A percentile compares a stretch with the other conserved stretches of the same genome.
These are phyloP conservation scores for Gymnopilus dilepis DNA, from an alignment of 768 basidiomycete genomes.

Conservation along the genomic window DNA sequence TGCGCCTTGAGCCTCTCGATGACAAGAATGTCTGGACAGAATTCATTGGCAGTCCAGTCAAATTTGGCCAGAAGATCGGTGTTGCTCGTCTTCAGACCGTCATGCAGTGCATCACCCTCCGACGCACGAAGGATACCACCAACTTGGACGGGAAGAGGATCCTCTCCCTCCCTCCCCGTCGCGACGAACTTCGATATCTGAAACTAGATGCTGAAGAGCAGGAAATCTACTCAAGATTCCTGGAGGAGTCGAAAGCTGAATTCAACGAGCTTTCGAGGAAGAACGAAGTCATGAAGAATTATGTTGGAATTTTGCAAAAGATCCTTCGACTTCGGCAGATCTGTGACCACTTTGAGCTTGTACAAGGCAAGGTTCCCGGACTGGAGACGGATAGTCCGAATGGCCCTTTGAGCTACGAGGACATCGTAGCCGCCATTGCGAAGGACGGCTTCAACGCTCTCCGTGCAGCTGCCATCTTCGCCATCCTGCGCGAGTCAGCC, in stretches of 20 bases:
- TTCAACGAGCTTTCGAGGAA: constrained; percentile 86
- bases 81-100: constrained; percentile 94
- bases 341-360: constrained; percentile 93
- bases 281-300: constrained; percentile 97
- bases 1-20: constrained; percentile 89
- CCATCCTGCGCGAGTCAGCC: constrained; percentile 84
- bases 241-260: constrained; percentile 88
- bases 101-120: constrained; percentile 96
- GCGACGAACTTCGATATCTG: constrained; percentile 85
- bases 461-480: constrained; percentile 83
- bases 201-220: constrained; percentile 85
- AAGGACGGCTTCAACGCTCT: constrained; percentile 77
- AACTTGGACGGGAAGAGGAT: constrained; percentile 83
- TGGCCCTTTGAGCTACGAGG: constrained; percentile 69
- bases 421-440: constrained; percentile 75
- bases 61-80: constrained; percentile 88
- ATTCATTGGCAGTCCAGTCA: constrained; percentile 90
- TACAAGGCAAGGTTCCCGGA: constrained; percentile 66
- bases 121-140: constrained; percentile 93
- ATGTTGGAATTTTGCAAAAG: constrained; percentile 96
- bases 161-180: constrained; percentile 87
- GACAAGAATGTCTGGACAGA: constrained; percentile 94
- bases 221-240: constrained; percentile 86
- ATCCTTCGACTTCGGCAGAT: constrained; percentile 96
- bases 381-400: constrained; percentile 50